Conservation (phyloP, 1,139 yeast genomes). For the Kazachstania sp. region DNA sequence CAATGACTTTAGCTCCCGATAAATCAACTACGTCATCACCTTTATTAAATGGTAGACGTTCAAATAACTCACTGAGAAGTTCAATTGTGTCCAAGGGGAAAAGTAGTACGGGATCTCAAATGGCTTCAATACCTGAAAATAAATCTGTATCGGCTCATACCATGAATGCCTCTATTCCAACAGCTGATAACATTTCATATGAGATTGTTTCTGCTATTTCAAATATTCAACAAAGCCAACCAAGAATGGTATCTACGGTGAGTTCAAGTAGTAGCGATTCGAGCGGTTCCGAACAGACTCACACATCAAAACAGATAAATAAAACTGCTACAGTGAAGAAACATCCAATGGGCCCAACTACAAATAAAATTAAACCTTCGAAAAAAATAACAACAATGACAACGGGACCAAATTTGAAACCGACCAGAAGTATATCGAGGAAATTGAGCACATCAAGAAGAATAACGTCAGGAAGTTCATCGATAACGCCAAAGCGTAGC, state of each 20-base stretch:
- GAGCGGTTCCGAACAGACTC: background rate
- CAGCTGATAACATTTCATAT: slow-evolving; percentile 26
- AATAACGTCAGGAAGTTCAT: background rate
- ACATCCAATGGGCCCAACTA: slow-evolving; percentile 9
- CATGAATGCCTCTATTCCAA: slow-evolving; percentile 13
- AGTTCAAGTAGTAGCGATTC: background rate
- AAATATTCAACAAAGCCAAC: background rate
- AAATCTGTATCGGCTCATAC: background rate
- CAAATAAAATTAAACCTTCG: slow-evolving; percentile 8
- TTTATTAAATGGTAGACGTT: background rate
- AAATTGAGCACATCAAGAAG: background rate
- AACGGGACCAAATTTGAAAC: background rate
- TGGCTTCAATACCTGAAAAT: slow-evolving; percentile 8
- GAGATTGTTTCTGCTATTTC: slow-evolving; percentile 18
- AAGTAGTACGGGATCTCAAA: background rate
- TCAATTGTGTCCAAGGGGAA: background rate
- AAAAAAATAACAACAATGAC: slow-evolving; percentile 1
- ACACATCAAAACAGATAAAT: background rate
- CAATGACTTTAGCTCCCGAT: slow-evolving; percentile 12
- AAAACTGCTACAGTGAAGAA: background rate
- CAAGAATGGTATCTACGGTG: slow-evolving; percentile 3
- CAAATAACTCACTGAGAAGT: background rate
- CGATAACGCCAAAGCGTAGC: background rate
- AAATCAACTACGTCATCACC: slow-evolving; percentile 1
- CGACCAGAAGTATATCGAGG: background rate